Conservation (phyloP, 495 filamentous ascomycete genomes). For the Lophiotrema nucula region DNA sequence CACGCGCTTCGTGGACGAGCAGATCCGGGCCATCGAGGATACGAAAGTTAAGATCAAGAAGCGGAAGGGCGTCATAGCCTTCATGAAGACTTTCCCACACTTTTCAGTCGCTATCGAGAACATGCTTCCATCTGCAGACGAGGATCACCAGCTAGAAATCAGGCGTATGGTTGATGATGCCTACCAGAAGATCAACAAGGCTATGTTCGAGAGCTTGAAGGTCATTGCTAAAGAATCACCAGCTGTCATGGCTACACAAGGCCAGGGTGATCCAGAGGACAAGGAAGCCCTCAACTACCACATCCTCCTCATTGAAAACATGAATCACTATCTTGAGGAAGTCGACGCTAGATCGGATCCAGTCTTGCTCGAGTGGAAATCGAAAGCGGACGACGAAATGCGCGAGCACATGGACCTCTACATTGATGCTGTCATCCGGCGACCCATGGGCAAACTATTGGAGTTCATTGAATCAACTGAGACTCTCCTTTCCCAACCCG, state of each 20-base stretch:
- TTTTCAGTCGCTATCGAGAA: conserved; percentile 79
- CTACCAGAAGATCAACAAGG: conserved; percentile 83
- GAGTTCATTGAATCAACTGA: conserved; percentile 87
- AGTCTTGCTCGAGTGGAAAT: conserved; percentile 77
- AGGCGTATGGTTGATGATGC: conserved; percentile 79
- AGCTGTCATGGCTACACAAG: conserved; percentile 45
- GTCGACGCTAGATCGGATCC: conserved; percentile 71
- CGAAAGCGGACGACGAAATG: conserved; percentile 73
- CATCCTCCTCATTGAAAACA: conserved; percentile 95
- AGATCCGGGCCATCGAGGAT: conserved; percentile 92
- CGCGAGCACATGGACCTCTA: conserved; percentile 87
- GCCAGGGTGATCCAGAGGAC: conserved; percentile 60
- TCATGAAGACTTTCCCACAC: conserved; percentile 88
- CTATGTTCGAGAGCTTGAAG: conserved; percentile 95
- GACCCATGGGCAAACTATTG: conserved; percentile 82
- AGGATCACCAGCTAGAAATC: conserved; percentile 46
- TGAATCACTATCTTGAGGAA: conserved; percentile 95
- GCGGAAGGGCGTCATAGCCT: conserved; percentile 90
- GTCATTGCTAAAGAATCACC: conserved; percentile 94
- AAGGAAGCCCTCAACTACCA: conserved; percentile 96
- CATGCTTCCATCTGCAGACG: conserved; percentile 58
- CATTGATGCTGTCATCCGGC: conserved; percentile 78
- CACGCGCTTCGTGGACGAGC: conserved; percentile 87
- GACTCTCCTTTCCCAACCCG: conserved; percentile 54
- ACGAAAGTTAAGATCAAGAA: conserved; percentile 99